These are phyloP conservation scores for Fragosphaeria purpurea DNA, from an alignment of 2,329 filamentous ascomycete species.

Conservation along the genomic window DNA sequence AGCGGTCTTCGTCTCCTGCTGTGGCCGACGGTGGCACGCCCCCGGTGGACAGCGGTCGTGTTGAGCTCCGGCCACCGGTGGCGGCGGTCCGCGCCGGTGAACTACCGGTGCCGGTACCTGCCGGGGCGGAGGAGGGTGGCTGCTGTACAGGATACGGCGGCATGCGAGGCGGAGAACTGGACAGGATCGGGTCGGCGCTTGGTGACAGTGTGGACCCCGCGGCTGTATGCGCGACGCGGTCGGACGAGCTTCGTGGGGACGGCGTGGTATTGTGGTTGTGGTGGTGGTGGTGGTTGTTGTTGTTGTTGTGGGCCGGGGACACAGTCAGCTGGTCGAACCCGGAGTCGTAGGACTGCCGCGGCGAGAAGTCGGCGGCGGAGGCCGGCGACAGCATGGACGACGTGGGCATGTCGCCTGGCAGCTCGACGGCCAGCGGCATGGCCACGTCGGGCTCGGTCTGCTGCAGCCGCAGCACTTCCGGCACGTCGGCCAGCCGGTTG, in stretches of 20 bases:
- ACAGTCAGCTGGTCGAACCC: slow-evolving; percentile 18
- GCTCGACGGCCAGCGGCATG: slow-evolving; percentile 44
- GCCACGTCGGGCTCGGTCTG: slow-evolving; percentile 32
- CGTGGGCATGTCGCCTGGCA: slow-evolving; percentile 45
- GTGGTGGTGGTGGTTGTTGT: slow-evolving; percentile 35
- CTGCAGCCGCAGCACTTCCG: slow-evolving; percentile 23
- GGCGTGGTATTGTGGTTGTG: slow-evolving; percentile 21
- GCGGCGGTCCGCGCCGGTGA: slow-evolving; percentile 8
- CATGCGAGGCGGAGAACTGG: slow-evolving; percentile 20
- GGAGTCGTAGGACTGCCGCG: slow-evolving; percentile 47
- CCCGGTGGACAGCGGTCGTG: background rate
- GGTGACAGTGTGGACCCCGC: no score
- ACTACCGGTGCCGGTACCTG: slow-evolving; percentile 3
- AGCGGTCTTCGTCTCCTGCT: slow-evolving; percentile 38
- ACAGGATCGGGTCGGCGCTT: slow-evolving; percentile 16
- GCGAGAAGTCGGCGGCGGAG: slow-evolving; percentile 24
- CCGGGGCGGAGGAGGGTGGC: background rate
- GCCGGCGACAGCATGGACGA: background rate
- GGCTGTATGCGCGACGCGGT: slow-evolving; percentile 24
- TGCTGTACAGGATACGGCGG: slow-evolving; percentile 18
- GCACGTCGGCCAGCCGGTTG: slow-evolving; percentile 25
- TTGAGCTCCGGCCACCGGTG: background rate
- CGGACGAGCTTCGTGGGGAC: slow-evolving; percentile 43
- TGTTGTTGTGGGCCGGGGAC: background rate
- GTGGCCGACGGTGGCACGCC: no score